These are phyloP conservation scores for Lolium perenne DNA, from an alignment of 176 grass and related monocot species.

Conservation along the genomic window DNA sequence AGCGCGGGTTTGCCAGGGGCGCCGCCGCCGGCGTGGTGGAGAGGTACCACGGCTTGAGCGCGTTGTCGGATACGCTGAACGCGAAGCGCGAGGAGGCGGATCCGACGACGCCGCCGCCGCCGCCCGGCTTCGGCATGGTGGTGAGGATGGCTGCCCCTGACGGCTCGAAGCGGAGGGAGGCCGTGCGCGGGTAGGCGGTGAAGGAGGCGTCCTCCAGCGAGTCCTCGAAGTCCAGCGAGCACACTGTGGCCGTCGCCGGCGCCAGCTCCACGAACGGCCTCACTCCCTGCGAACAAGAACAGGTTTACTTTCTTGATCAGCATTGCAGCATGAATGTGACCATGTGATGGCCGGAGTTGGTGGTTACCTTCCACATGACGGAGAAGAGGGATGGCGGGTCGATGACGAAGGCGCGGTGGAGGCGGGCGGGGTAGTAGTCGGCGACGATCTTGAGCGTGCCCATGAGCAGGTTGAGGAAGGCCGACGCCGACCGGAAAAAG, in stretches of 20 bases:
- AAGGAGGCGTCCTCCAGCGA: conserved; percentile 87
- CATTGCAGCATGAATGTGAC: not conserved
- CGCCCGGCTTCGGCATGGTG: conserved; percentile 29
- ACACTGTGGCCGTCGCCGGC: conserved; percentile 59
- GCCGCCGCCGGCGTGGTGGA: conserved; percentile 64
- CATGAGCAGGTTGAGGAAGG: conserved; percentile 90
- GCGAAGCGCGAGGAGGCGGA: conserved; percentile 95
- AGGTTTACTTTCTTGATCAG: not conserved
- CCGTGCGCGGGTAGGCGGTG: conserved; percentile 77
- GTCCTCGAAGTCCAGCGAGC: conserved; percentile 93
- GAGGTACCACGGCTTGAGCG: conserved; percentile 98
- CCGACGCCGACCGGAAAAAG: conserved; percentile 94
- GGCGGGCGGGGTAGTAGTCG: conserved; percentile 94
- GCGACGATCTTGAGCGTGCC: conserved; percentile 92
- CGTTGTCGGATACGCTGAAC: conserved; percentile 77
- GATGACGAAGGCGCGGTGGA: conserved; percentile 94
- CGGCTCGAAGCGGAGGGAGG: conserved; percentile 84
- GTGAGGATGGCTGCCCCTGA: conserved; percentile 36
- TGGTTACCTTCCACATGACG: conserved; percentile 89
- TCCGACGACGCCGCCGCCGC: conserved; percentile 36
- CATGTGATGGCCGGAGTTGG: too few relatives aligned
- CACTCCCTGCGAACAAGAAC: conserved; percentile 57
- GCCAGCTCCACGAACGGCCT: conserved; percentile 87
- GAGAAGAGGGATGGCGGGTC: conserved; percentile 95
- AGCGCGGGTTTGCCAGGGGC: conserved; percentile 45